Percentiles rank a stretch among this genome's conserved stretches.
Conservation (phyloP, 164 flowering plant species). For the Nymphaea thermarum region DNA sequence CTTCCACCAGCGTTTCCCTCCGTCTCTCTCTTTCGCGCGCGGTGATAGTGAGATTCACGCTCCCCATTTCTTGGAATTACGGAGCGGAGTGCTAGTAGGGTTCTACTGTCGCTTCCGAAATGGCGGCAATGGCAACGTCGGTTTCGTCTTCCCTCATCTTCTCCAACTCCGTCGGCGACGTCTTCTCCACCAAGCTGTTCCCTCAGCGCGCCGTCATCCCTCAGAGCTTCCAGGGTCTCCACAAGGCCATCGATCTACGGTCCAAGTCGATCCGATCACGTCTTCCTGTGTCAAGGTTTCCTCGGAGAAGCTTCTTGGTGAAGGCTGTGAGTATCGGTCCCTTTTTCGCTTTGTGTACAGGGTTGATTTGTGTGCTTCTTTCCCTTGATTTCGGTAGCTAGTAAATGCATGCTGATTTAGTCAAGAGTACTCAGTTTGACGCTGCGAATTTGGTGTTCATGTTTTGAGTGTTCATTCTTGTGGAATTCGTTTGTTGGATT, state of each 20-base stretch:
- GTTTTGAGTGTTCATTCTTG: not conserved
- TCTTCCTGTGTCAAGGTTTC: constrained; percentile 14
- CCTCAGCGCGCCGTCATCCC: constrained; percentile 30
- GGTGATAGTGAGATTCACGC: not conserved
- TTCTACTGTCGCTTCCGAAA: not conserved
- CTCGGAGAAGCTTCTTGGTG: constrained; percentile 35
- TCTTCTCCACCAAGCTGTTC: constrained; percentile 6
- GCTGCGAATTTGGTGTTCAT: not conserved
- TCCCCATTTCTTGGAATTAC: not conserved
- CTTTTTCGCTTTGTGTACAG: not conserved
- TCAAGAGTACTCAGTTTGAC: not conserved
- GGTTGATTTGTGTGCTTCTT: not conserved
- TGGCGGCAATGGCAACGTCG: not conserved
- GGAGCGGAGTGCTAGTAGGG: not conserved
- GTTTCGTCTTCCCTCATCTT: not conserved
- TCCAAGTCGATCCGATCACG: constrained; percentile 19
- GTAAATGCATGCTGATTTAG: not conserved
- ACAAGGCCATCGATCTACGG: constrained; percentile 21
- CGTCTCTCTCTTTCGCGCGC: not conserved
- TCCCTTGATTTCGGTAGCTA: not conserved
- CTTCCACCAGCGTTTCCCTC: not conserved
- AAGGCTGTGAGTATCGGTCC: constrained; percentile 43
- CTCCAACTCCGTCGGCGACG: constrained; percentile 10
- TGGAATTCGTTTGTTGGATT: not conserved
- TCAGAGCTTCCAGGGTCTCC: constrained; percentile 28